These are phyloP conservation scores for Pseudocercospora cruenta DNA, from an alignment of 2,329 filamentous ascomycete genomes.

Conservation along the genomic window DNA sequence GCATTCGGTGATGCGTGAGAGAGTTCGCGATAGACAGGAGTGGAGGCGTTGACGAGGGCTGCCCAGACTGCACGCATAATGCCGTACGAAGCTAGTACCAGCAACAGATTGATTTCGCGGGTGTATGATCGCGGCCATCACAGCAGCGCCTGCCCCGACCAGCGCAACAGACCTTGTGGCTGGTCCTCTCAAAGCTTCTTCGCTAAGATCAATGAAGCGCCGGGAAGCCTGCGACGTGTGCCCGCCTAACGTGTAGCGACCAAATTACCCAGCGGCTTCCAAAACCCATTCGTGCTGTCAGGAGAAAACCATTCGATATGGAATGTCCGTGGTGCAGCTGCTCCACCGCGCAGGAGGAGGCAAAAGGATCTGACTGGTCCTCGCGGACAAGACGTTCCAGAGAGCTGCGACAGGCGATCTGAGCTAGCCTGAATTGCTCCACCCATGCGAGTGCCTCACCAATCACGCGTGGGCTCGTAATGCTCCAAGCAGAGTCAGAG, in stretches of 20 bases:
- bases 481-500: conserved; percentile 14
- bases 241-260: background rate
- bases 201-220: background rate
- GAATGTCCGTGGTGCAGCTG: background rate
- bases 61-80: conserved; percentile 14
- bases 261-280: background rate
- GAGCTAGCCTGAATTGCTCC: conserved; percentile 1
- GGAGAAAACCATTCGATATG: background rate
- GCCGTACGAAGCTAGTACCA: conserved; percentile 12
- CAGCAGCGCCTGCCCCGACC: background rate
- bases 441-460: conserved; percentile 3
- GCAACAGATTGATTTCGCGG: conserved; percentile 8
- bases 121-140: conserved; percentile 4
- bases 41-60: conserved; percentile 20
- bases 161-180: conserved; percentile 2
- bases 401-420: conserved; percentile 5
- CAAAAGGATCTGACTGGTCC: background rate
- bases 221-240: conserved; percentile 1
- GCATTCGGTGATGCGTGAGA: conserved; percentile 18
- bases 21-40: conserved; percentile 23
- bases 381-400: conserved; percentile 3
- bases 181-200: conserved; percentile 2
- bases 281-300: background rate
- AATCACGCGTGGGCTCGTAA: conserved; percentile 3
- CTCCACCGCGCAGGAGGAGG: background rate